Conservation (phyloP, 495 filamentous ascomycete species). For the Thermothielavioides terrestris region DNA sequence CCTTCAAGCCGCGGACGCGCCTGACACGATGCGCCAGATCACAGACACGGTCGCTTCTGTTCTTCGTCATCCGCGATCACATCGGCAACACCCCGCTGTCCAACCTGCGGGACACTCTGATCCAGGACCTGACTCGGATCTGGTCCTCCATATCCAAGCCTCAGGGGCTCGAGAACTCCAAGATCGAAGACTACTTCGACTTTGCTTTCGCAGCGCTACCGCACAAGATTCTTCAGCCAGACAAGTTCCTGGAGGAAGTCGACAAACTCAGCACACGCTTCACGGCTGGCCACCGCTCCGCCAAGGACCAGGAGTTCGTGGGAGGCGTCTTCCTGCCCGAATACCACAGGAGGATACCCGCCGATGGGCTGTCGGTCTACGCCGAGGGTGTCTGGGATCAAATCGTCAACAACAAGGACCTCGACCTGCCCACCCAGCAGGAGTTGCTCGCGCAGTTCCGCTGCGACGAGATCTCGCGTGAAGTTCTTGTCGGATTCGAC, state of each 20-base stretch:
- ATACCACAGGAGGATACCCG: constrained; percentile 91
- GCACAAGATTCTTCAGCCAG: constrained; percentile 91
- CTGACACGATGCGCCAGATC: constrained; percentile 44
- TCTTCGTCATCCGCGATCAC: constrained; percentile 98
- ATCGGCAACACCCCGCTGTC: constrained; percentile 81
- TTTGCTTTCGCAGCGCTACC: constrained; percentile 94
- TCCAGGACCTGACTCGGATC: constrained; percentile 82
- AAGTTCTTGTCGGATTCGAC: constrained; percentile 79
- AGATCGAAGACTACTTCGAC: constrained; percentile 95
- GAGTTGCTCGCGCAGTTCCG: constrained; percentile 94
- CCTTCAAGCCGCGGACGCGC: too few species aligned
- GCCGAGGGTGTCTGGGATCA: constrained; percentile 95
- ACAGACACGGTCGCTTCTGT: constrained; percentile 83
- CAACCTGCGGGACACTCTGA: constrained; percentile 79
- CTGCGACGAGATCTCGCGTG: constrained; percentile 89
- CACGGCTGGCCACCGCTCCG: constrained; percentile 61
- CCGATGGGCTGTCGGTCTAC: constrained; percentile 88
- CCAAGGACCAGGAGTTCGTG: constrained; percentile 62
- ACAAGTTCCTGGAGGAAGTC: constrained; percentile 78
- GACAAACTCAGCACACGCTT: constrained; percentile 75
- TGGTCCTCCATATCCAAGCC: constrained; percentile 92
- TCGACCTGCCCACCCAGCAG: constrained; percentile 94
- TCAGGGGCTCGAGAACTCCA: constrained; percentile 73
- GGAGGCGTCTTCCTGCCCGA: constrained; percentile 83
- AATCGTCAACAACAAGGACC: constrained; percentile 95